phyloP scores from a whole-genome alignment of 345 rosid genomes.

The Pistacia atlantica region DNA sequence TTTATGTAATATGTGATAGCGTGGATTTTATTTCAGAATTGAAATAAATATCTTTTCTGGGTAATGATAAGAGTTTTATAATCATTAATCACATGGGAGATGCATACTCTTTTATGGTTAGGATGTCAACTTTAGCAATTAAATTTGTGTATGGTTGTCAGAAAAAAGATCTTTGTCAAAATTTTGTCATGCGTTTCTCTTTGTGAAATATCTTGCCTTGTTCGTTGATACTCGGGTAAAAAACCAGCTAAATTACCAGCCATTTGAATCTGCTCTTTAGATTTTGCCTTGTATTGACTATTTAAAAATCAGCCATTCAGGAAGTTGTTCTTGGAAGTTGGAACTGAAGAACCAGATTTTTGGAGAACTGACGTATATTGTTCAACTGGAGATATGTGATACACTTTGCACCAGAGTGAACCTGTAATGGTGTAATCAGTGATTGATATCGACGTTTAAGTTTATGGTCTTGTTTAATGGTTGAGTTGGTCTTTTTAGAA shows the following conservation, averaged over 20 bases:
- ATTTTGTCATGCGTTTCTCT: background rate
- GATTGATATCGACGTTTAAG: background rate
- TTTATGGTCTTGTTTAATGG: background rate
- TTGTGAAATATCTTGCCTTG: background rate
- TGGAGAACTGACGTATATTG: background rate
- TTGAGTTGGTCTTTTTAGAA: background rate
- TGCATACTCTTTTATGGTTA: background rate
- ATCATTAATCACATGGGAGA: background rate
- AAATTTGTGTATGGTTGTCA: background rate
- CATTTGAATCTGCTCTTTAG: too few relatives aligned
- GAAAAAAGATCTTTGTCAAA: background rate
- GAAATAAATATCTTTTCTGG: conserved; percentile 8
- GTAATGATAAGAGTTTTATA: background rate
- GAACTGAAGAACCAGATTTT: too few relatives aligned
- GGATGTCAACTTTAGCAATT: background rate
- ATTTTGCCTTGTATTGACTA: too few relatives aligned
- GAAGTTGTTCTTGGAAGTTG: too few relatives aligned
- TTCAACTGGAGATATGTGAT: background rate
- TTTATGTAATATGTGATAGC: conserved; percentile 9
- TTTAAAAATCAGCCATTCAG: too few relatives aligned
- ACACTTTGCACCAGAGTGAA: background rate
- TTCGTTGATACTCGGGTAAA: background rate
- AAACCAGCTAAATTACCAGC: too few relatives aligned
- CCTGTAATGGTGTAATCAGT: background rate
- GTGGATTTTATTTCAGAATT: conserved; percentile 10